These are phyloP conservation scores for Lentinula edodes DNA, from an alignment of 768 basidiomycete species.

Conservation along the genomic window DNA sequence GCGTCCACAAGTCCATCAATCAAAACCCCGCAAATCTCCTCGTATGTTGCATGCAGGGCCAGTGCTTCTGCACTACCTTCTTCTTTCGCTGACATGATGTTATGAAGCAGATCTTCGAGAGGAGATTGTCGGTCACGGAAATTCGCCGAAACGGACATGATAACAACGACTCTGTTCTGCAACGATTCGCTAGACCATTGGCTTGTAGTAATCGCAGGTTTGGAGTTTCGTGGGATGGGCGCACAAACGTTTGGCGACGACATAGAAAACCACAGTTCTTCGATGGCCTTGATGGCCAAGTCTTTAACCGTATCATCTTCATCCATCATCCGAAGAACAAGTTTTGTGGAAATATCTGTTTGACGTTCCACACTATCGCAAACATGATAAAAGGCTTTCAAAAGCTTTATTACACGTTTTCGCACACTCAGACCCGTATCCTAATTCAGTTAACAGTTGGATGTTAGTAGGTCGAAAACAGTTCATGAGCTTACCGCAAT, in stretches of 20 bases:
- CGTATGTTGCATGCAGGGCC: slow-evolving; percentile 60
- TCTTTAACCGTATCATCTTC: slow-evolving; percentile 96
- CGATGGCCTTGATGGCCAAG: slow-evolving; percentile 81
- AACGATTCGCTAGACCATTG: slow-evolving; percentile 49
- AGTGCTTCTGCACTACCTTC: slow-evolving; percentile 39
- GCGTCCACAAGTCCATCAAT: slow-evolving; percentile 90
- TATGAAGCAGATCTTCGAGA: slow-evolving; percentile 79
- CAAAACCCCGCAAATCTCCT: slow-evolving; percentile 76
- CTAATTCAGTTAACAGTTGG: slow-evolving; percentile 31
- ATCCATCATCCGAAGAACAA: slow-evolving; percentile 82
- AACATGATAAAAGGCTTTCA: slow-evolving; percentile 79
- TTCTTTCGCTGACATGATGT: slow-evolving; percentile 73
- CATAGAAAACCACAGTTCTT: slow-evolving; percentile 83
- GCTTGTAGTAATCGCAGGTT: slow-evolving; percentile 9
- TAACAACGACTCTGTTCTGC: slow-evolving; percentile 65
- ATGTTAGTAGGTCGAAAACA: background rate
- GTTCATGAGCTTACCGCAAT: slow-evolving; percentile 61
- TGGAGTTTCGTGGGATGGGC: slow-evolving; percentile 32
- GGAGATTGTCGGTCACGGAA: slow-evolving; percentile 83
- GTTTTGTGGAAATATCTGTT: slow-evolving; percentile 75
- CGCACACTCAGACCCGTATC: slow-evolving; percentile 92
- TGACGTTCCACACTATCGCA: slow-evolving; percentile 48
- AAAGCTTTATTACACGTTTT: slow-evolving; percentile 92
- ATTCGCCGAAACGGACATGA: slow-evolving; percentile 80
- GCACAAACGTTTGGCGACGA: slow-evolving; percentile 14